phyloP scores from a whole-genome alignment of 1,284 basidiomycete genomes.

The Chiua sp. region DNA sequence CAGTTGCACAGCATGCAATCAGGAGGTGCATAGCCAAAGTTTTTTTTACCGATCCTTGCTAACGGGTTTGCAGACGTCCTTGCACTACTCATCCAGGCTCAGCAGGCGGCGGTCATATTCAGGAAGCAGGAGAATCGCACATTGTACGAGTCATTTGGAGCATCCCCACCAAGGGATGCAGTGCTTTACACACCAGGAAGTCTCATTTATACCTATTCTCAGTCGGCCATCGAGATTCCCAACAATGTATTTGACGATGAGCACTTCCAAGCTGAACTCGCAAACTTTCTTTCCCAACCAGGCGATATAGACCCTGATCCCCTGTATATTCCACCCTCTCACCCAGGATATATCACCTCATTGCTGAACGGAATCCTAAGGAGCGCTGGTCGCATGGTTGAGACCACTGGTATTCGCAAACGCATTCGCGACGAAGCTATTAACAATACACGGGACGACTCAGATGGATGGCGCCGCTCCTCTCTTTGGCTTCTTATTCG shows the following conservation, averaged over 20 bases:
- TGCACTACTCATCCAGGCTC: constrained; percentile 31
- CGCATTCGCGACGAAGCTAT: not conserved
- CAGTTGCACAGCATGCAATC: constrained; percentile 16
- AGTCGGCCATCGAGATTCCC: constrained; percentile 4
- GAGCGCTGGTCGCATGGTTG: constrained; percentile 28
- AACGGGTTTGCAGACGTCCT: constrained; percentile 21
- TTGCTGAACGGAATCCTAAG: constrained; percentile 47
- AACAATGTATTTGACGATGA: constrained; percentile 8
- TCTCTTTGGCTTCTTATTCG: constrained; percentile 30
- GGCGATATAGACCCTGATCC: constrained; percentile 13
- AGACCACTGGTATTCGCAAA: constrained; percentile 5
- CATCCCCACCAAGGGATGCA: constrained; percentile 22
- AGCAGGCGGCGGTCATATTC: constrained; percentile 39
- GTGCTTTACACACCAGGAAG: constrained; percentile 33
- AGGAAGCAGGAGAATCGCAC: constrained; percentile 20
- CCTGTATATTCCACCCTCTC: constrained; percentile 37
- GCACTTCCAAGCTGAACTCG: constrained; percentile 13
- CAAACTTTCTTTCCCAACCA: constrained; percentile 10
- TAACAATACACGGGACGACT: not conserved
- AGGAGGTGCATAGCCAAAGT: constrained; percentile 11
- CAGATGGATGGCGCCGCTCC: constrained; percentile 36
- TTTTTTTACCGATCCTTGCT: not conserved
- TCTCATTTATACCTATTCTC: constrained; percentile 32
- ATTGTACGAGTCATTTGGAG: constrained; percentile 40
- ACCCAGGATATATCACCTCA: constrained; percentile 47